Base-by-base conservation (phyloP, 495 filamentous ascomycete genomes). In the Penicillium pulvis region DNA sequence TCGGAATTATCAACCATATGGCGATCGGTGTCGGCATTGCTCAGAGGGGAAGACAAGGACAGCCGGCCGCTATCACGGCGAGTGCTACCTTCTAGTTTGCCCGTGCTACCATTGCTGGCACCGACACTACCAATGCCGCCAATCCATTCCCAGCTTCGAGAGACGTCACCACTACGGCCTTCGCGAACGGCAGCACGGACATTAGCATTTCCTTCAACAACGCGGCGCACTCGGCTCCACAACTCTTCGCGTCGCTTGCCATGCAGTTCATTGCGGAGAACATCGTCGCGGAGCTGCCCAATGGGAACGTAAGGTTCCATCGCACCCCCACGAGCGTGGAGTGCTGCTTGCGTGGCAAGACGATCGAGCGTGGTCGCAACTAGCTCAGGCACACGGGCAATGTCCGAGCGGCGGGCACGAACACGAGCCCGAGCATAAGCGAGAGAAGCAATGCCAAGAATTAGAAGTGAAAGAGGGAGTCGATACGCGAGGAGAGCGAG, bases 101-200 rank as follows among this genome's bases (percentile, higher is more conserved):
- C 72, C 19, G 67, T 54, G 56, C 74, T 74, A 33, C 74, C 71
- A 11, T 69, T 24, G 47, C 39, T 26, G 30, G 41, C n/a, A 10
- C 44, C 71, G 19, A 80, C 81, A 23, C 77, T 71, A 24, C 74
- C 69, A 46, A 77, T 74, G n/a, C 81, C 76, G 30, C 94, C 94
- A 68, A 97, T 93, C 94, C 94, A 99, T 70, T 96, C 93, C 94
- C 94, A 99, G 17, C 90, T 87, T 48, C 91, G 82, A 14, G 89
- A 86, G 51, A 97, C 84, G 69, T 99, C 94, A 17, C 94, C 94
- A 60, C 83, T 89, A 49, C 86, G 80, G 43, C 87, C 83, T 74
- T 98, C 93, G 20, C 92, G 81, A 57, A 94, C 89, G 24, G 88
- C 86, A 0, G 90, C 89, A 35, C 94, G 83, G 8, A 98, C 90